These are phyloP conservation scores for Erythrophleum fordii DNA, from an alignment of 306 rosid species.

Conservation along the genomic window DNA sequence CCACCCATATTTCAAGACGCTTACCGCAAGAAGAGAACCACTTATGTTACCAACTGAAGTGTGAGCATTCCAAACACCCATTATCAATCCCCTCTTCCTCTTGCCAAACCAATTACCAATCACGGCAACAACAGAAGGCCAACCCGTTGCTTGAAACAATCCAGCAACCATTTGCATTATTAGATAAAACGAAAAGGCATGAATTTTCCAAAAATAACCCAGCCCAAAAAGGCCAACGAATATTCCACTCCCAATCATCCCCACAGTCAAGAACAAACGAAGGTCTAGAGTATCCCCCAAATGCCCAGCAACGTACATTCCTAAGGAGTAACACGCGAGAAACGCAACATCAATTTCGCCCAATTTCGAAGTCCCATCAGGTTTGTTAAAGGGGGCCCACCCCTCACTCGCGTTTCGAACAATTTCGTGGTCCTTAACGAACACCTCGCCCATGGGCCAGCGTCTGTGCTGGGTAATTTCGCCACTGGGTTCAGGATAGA, in stretches of 20 bases:
- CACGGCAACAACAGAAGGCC: constrained; percentile 94
- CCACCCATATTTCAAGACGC: constrained; percentile 81
- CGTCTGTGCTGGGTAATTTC: constrained; percentile 23
- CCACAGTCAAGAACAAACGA: constrained; percentile 58
- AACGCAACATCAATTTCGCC: constrained; percentile 89
- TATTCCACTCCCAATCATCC: constrained; percentile 82
- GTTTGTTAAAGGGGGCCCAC: constrained; percentile 75
- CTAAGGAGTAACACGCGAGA: constrained; percentile 66
- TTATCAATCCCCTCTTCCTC: constrained; percentile 75
- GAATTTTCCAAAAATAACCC: constrained; percentile 74
- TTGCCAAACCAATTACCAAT: constrained; percentile 91
- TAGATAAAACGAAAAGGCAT: constrained; percentile 62
- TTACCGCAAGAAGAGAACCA: constrained; percentile 80
- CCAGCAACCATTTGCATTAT: constrained; percentile 82
- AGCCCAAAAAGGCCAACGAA: constrained; percentile 72
- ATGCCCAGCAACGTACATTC: constrained; percentile 82
- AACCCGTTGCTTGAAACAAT: constrained; percentile 84
- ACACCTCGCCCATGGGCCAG: constrained; percentile 50
- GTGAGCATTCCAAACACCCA: constrained; percentile 93
- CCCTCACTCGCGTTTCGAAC: constrained; percentile 40
- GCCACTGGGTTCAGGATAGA: constrained; percentile 52
- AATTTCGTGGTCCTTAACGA: constrained; percentile 26
- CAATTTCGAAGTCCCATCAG: constrained; percentile 63
- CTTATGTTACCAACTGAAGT: constrained; percentile 82
- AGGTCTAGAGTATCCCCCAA: constrained; percentile 77